Percentiles rank a stretch among this genome's conserved stretches.
These are phyloP conservation scores for Ballota nigra DNA, from an alignment of 257 asterid genomes.

Conservation along the genomic window DNA sequence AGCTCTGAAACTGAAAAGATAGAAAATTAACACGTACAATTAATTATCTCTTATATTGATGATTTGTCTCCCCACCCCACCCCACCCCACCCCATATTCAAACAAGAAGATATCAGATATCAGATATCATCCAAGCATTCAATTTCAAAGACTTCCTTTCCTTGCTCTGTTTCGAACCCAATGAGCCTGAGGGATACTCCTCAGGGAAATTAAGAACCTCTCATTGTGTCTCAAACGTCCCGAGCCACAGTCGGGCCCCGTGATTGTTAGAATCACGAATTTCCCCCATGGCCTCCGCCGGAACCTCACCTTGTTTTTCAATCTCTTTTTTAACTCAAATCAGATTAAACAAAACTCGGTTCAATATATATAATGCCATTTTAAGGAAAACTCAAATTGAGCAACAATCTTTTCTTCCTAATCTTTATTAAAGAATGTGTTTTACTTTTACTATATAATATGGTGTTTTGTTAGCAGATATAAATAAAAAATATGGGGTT, in stretches of 20 bases:
- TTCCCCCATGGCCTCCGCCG: conserved; percentile 84
- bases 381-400: background rate
- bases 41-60: background rate
- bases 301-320: conserved; percentile 35
- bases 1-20: too few relatives aligned
- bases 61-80: conserved; percentile 21
- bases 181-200: conserved; percentile 49
- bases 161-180: conserved; percentile 20
- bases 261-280: conserved; percentile 47
- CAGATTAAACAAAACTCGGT: background rate
- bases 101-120: conserved; percentile 50
- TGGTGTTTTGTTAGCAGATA: too few relatives aligned
- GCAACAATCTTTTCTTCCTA: background rate
- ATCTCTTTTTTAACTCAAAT: background rate
- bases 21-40: background rate
- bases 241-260: conserved; percentile 70
- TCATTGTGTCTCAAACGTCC: conserved; percentile 59
- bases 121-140: conserved; percentile 47
- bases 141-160: conserved; percentile 37
- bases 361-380: background rate
- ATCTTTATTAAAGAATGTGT: background rate
- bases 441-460: background rate
- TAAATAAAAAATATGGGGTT: background rate
- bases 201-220: conserved; percentile 70
- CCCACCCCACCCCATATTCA: too few relatives aligned